Evolutionary conservation across 2,329 filamentous ascomycete genomes (phyloP), one percentile per base, ranked within the genome.

Genomic region (Ceratocystis diversiconidia): DNA sequence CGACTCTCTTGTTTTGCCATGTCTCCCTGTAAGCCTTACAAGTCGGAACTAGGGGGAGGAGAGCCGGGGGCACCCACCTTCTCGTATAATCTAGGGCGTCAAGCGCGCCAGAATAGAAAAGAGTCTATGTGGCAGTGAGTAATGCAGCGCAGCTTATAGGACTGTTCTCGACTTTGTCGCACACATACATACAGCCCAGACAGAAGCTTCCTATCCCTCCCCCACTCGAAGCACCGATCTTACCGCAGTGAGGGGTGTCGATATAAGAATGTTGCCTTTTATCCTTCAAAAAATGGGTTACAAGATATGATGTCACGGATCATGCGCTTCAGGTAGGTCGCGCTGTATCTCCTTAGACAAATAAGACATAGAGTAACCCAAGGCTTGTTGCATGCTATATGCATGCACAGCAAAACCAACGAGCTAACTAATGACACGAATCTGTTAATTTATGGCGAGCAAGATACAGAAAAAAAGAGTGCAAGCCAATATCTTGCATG

Each of bases 261-360:
- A 36, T 59, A 59, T 30, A 30, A 19, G 30, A 10, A 30, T 6
- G 15, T n/a, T 36, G n/a, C 1, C n/a, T 4, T 2, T 17, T 15
- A 1, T 36, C 2, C 2, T 5, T 8, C n/a, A 17, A 36, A 1
- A 52, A 59, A 59, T 32, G 36, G 25, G 15, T 8, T 17, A 17
- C 22, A 48, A 62, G 5, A 62, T 50, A 50, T 62, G 61, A 62
- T 62, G 43, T 50, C 43, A 62, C 43, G 30, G 30, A 62, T 17
- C 10, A 46, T 32, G 50, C 19, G 10, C 19, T 62, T 22, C 25
- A 41, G 36, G 48, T 25, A 12, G 22, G 22, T 22, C 22, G 12
- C 10, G 36, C 22, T 52, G 19, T 52, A 28, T 52, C 8, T 15
- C 22, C 17, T n/a, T 15, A 10, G 22, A 28, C 48, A 15, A 15